Conservation (phyloP, 352 stramenopile species). For the Globisporangium irregulare region DNA sequence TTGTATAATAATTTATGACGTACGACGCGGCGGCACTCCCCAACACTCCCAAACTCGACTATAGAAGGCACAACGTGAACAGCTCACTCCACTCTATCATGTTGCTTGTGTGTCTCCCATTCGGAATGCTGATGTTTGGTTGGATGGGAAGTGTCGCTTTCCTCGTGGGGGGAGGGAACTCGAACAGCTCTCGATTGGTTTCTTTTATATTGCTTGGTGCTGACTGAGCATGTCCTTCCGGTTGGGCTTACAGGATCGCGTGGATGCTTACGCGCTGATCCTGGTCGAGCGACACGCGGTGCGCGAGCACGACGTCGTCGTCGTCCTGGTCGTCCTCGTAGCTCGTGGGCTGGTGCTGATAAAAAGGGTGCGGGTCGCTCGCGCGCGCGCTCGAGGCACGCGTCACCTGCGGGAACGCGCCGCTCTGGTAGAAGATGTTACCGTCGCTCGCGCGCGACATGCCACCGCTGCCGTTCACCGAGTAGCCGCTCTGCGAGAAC, state of each 20-base stretch:
- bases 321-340: conserved; percentile 24
- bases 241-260: conserved; percentile 46
- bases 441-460: conserved; percentile 38
- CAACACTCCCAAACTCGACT: background rate
- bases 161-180: background rate
- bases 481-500: conserved; percentile 22
- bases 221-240: background rate
- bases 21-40: background rate
- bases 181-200: background rate
- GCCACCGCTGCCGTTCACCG: conserved; percentile 18
- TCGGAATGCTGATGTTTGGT: background rate
- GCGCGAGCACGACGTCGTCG: conserved; percentile 53
- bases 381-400: conserved; percentile 8
- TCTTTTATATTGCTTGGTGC: background rate
- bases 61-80: background rate
- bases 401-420: conserved; percentile 12
- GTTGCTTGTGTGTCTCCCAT: background rate
- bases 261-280: conserved; percentile 62
- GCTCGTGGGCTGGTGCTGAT: conserved; percentile 20
- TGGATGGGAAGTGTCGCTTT: background rate
- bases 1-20: conserved; percentile 12
- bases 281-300: conserved; percentile 58
- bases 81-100: background rate
- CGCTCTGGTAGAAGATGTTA: conserved; percentile 41
- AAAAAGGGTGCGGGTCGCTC: conserved; percentile 23